Evolutionary conservation across 805 yeast genomes (phyloP).

Genomic region (Zygoascus biomembranicola): DNA sequence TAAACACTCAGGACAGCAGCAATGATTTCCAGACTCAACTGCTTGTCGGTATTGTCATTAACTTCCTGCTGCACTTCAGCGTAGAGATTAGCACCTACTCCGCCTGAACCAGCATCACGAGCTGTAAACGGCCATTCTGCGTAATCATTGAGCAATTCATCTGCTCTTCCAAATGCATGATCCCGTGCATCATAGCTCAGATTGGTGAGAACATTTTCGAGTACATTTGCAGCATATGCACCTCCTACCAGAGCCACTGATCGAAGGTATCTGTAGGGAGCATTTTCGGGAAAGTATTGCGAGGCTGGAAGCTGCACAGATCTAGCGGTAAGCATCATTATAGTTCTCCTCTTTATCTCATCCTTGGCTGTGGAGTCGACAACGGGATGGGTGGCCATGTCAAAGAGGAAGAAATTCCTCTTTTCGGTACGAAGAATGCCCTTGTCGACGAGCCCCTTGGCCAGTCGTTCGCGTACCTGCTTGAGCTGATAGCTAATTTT

Average conservation of each 20-base stretch:
- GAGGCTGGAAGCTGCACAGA: constrained; percentile 49
- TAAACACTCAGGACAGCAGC: constrained; percentile 91
- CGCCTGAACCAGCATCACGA: constrained; percentile 36
- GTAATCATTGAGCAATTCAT: constrained; percentile 74
- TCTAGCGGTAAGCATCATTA: constrained; percentile 62
- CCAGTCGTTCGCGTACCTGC: constrained; percentile 93
- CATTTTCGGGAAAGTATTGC: constrained; percentile 59
- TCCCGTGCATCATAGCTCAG: constrained; percentile 84
- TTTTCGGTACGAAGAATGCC: constrained; percentile 94
- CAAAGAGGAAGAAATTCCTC: constrained; percentile 87
- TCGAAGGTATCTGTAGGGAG: constrained; percentile 64
- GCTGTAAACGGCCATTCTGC: constrained; percentile 77
- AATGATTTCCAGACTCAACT: constrained; percentile 72
- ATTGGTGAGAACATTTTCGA: constrained; percentile 71
- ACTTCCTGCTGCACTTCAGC: constrained; percentile 42
- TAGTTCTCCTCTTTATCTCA: constrained; percentile 62
- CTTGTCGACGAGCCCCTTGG: constrained; percentile 95
- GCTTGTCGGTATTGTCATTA: constrained; percentile 41
- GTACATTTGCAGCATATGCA: constrained; percentile 91
- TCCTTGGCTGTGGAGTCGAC: constrained; percentile 82
- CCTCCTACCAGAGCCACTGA: constrained; percentile 78
- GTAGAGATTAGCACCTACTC: constrained; percentile 62
- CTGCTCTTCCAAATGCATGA: constrained; percentile 89
- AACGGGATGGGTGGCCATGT: constrained; percentile 98
- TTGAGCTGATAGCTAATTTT: constrained; percentile 92